Percentiles rank a stretch among this genome's conserved stretches.
Evolutionary conservation across 2,329 filamentous ascomycete species (phyloP).

Genomic region (Acephala macrosclerotiorum): DNA sequence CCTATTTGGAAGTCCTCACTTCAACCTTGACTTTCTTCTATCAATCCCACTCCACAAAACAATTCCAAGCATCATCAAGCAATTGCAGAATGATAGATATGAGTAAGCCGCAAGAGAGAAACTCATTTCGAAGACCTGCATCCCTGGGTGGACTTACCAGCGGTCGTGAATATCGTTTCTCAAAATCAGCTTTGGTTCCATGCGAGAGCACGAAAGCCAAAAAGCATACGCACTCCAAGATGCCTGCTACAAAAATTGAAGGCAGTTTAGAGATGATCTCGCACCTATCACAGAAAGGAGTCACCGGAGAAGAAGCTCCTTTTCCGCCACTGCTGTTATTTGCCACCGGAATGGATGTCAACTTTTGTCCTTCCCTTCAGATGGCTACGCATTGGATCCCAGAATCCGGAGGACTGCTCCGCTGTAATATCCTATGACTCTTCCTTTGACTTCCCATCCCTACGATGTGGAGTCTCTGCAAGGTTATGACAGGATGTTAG

Average conservation of each 20-base stretch:
- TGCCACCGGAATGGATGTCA: neutral
- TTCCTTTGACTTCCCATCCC: neutral
- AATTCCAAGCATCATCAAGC: neutral
- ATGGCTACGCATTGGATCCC: neutral
- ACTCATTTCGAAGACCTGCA: neutral
- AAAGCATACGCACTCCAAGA: neutral
- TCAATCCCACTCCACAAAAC: neutral
- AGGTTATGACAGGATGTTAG: neutral
- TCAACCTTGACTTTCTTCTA: neutral
- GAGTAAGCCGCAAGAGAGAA: neutral
- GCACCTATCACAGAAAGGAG: neutral
- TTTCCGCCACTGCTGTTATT: neutral
- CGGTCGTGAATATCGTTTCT: neutral
- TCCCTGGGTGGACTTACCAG: neutral
- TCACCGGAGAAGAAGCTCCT: slow-evolving; percentile 4
- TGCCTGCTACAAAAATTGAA: neutral
- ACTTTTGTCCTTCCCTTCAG: neutral
- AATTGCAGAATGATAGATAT: neutral
- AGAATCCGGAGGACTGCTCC: neutral
- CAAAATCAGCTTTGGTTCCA: neutral
- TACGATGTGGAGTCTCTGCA: neutral
- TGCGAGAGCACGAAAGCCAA: neutral
- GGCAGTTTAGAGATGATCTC: neutral
- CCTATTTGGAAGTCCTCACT: neutral
- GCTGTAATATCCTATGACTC: neutral